A percentile compares a stretch with the other conserved stretches of the same genome.
phyloP scores from a whole-genome alignment of 345 rosid species.

The Melastoma malabathricum region DNA sequence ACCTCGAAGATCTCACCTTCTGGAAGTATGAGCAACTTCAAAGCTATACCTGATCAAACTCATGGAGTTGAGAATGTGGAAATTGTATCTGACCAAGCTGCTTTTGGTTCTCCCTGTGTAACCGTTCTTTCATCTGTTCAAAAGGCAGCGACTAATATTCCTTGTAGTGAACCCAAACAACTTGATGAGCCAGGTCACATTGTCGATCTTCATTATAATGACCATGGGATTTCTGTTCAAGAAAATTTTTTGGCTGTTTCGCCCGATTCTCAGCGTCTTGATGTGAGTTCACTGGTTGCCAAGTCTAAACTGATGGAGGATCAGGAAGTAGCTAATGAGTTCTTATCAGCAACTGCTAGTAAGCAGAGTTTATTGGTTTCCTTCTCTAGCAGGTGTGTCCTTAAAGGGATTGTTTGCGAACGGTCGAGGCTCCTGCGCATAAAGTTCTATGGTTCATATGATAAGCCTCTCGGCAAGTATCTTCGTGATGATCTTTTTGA shows the following conservation, averaged over 20 bases:
- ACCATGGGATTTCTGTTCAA: slow-evolving; percentile 14
- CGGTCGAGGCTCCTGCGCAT: slow-evolving; percentile 80
- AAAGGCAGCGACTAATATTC: slow-evolving; percentile 21
- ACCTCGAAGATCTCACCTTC: slow-evolving; percentile 20
- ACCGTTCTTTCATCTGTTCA: slow-evolving; percentile 21
- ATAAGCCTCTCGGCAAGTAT: slow-evolving; percentile 91
- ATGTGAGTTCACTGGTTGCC: slow-evolving; percentile 20
- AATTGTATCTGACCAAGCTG: background rate
- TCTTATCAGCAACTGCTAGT: slow-evolving; percentile 64
- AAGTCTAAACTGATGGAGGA: slow-evolving; percentile 34
- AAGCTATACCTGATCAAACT: slow-evolving; percentile 1
- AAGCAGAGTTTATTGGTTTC: slow-evolving; percentile 89
- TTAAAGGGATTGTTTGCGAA: slow-evolving; percentile 82
- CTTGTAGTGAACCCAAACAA: slow-evolving; percentile 12
- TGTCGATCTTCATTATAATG: slow-evolving; percentile 8
- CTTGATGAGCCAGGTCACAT: slow-evolving; percentile 16
- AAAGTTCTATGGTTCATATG: slow-evolving; percentile 89
- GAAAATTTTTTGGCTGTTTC: slow-evolving; percentile 21
- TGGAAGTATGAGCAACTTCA: slow-evolving; percentile 9
- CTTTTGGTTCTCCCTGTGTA: slow-evolving; percentile 3
- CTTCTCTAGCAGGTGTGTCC: slow-evolving; percentile 74
- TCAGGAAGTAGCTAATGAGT: slow-evolving; percentile 49
- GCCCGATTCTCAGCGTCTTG: slow-evolving; percentile 25
- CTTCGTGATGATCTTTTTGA: slow-evolving; percentile 73
- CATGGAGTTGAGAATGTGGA: slow-evolving; percentile 2